Percentiles rank a stretch among this genome's conserved stretches.
phyloP scores from a whole-genome alignment of 75 land plant genomes.

The Selaginella tamariscina region DNA sequence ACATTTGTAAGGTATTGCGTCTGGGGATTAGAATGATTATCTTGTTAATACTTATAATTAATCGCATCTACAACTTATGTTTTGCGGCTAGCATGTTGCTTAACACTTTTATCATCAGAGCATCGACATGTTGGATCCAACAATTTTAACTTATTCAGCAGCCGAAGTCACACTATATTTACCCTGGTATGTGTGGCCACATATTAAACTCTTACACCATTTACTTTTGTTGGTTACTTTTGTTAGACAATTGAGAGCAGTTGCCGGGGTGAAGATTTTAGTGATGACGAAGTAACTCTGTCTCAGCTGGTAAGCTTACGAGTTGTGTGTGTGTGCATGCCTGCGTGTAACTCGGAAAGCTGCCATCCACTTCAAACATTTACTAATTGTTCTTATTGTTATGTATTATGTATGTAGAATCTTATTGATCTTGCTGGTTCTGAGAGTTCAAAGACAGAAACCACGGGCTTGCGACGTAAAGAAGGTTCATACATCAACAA shows the following conservation, averaged over 20 bases:
- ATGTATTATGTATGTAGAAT: neutral
- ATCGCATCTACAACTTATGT: too few relatives aligned
- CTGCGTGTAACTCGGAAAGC: too few relatives aligned
- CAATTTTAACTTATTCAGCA: conserved; percentile 74
- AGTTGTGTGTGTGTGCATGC: too few relatives aligned
- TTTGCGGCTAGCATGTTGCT: too few relatives aligned
- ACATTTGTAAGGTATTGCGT: too few relatives aligned
- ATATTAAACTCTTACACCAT: neutral
- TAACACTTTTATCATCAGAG: too few relatives aligned
- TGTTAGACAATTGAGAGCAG: conserved; percentile 83
- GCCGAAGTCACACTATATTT: conserved; percentile 87
- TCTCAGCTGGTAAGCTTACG: conserved; percentile 71
- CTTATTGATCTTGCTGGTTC: conserved; percentile 89
- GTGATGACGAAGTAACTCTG: conserved; percentile 60
- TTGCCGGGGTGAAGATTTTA: conserved; percentile 48
- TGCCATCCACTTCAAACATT: too few relatives aligned
- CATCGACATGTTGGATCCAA: conserved; percentile 94
- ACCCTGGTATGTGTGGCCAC: conserved; percentile 43
- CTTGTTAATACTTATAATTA: too few relatives aligned
- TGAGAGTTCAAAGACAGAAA: conserved; percentile 97
- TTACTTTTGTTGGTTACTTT: neutral
- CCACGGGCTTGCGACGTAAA: conserved; percentile 91
- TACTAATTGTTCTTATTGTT: neutral
- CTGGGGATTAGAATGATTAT: too few relatives aligned
- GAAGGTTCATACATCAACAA: conserved; percentile 43